Percentiles rank a stretch among this genome's conserved stretches.
These are phyloP conservation scores for Sungouiozyma ichnusensis DNA, from an alignment of 805 yeast genomes.

Conservation along the genomic window DNA sequence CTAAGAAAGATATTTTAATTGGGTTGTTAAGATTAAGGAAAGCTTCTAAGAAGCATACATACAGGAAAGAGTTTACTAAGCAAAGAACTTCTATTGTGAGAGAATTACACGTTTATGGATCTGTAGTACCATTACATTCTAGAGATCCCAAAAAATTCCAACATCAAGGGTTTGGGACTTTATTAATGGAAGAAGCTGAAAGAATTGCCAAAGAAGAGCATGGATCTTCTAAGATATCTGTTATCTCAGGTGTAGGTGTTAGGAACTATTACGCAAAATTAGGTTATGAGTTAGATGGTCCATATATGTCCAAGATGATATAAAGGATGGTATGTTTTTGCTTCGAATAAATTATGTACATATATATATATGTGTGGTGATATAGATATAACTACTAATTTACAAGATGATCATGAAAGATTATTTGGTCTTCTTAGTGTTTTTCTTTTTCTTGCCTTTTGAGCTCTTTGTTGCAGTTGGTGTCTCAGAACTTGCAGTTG, in stretches of 20 bases:
- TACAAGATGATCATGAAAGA: neutral
- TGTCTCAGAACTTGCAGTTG: neutral
- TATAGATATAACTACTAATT: neutral
- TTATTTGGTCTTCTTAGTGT: neutral
- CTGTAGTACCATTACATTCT: constrained; percentile 92
- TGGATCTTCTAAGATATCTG: constrained; percentile 82
- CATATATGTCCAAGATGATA: constrained; percentile 78
- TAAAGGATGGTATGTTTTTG: constrained; percentile 3
- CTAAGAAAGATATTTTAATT: constrained; percentile 88
- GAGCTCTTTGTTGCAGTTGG: neutral
- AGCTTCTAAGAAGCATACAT: constrained; percentile 82
- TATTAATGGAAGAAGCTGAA: constrained; percentile 97
- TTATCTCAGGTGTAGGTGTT: constrained; percentile 95
- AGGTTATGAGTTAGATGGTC: constrained; percentile 91
- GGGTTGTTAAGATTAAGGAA: constrained; percentile 82
- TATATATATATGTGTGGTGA: neutral
- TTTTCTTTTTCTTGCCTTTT: neutral
- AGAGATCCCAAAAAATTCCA: constrained; percentile 97
- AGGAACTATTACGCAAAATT: constrained; percentile 88
- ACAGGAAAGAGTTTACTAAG: constrained; percentile 71
- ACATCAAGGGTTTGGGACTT: constrained; percentile 97
- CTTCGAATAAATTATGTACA: neutral
- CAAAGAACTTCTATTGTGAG: constrained; percentile 93
- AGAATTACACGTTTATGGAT: constrained; percentile 94
- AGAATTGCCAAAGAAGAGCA: constrained; percentile 92